Conservation (phyloP, 1,284 basidiomycete species). For the Boletus austroedulis region DNA sequence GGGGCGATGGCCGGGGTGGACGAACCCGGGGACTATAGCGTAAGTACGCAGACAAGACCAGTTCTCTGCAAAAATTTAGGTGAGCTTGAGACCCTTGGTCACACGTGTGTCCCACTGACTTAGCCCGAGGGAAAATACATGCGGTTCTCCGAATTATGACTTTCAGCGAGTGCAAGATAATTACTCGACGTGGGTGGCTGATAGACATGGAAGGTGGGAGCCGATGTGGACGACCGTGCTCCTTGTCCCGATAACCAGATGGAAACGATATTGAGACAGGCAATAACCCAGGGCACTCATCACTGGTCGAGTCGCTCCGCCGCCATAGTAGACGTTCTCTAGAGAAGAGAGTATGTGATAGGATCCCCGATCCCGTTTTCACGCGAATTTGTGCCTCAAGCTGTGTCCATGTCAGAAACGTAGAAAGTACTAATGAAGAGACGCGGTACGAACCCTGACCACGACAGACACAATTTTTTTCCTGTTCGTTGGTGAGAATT, state of each 20-base stretch:
- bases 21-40: constrained; percentile 53
- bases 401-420: constrained; percentile 33
- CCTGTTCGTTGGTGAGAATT: constrained; percentile 41
- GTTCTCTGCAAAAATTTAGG: constrained; percentile 38
- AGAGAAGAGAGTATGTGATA: constrained; percentile 37
- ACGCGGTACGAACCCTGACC: constrained; percentile 41
- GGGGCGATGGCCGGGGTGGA: constrained; percentile 46
- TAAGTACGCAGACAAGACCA: constrained; percentile 31
- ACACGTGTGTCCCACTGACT: constrained; percentile 17
- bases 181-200: constrained; percentile 33
- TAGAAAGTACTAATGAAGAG: not conserved
- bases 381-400: constrained; percentile 51
- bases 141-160: constrained; percentile 42
- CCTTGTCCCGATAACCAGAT: constrained; percentile 40
- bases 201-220: constrained; percentile 54
- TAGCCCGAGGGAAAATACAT: constrained; percentile 31
- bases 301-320: constrained; percentile 17
- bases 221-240: constrained; percentile 22
- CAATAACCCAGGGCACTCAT: constrained; percentile 45
- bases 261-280: constrained; percentile 51
- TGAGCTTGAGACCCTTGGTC: constrained; percentile 10
- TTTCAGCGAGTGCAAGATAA: constrained; percentile 45
- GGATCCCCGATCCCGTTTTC: constrained; percentile 40
- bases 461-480: constrained; percentile 43
- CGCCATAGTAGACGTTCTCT: constrained; percentile 45